Conservation (phyloP, 139 green algal genomes). For the Pseudopediastrum boryanum region DNA sequence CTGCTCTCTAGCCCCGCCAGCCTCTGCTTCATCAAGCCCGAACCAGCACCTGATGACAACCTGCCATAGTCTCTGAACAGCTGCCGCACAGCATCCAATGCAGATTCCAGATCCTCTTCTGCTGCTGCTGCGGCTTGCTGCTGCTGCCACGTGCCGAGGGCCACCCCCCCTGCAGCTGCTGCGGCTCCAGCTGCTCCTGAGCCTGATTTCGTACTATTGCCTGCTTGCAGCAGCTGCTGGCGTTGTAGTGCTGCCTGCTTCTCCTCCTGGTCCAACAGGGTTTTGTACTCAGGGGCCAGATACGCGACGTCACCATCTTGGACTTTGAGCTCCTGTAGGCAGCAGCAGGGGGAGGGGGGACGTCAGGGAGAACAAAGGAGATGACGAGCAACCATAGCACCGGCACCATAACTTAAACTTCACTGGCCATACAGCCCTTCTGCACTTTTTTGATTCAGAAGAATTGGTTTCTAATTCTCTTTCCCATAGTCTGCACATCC, state of each 20-base stretch:
- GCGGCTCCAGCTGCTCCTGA: neutral
- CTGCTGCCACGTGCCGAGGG: neutral
- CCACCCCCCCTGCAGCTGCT: neutral
- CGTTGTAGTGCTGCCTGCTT: neutral
- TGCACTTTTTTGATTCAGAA: no score
- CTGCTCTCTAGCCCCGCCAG: conserved; percentile 23
- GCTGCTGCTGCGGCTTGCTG: neutral
- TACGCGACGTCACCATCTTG: conserved; percentile 57
- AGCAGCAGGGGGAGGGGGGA: neutral
- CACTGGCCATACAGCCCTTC: no score
- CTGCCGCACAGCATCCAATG: conserved; percentile 9
- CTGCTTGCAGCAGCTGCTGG: no score
- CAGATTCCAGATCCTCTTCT: conserved; percentile 6
- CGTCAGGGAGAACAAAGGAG: neutral
- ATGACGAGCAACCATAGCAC: neutral
- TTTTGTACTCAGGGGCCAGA: conserved; percentile 47
- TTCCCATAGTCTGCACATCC: no score
- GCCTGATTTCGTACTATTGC: no score
- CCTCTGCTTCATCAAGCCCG: neutral
- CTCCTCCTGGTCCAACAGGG: conserved; percentile 33
- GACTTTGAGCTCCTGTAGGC: conserved; percentile 63
- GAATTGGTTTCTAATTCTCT: no score
- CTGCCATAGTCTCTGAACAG: conserved; percentile 13
- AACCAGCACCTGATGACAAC: neutral
- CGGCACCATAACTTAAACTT: neutral